These are phyloP conservation scores for Mycena kentingensis DNA, from an alignment of 768 basidiomycete species.

Conservation along the genomic window DNA sequence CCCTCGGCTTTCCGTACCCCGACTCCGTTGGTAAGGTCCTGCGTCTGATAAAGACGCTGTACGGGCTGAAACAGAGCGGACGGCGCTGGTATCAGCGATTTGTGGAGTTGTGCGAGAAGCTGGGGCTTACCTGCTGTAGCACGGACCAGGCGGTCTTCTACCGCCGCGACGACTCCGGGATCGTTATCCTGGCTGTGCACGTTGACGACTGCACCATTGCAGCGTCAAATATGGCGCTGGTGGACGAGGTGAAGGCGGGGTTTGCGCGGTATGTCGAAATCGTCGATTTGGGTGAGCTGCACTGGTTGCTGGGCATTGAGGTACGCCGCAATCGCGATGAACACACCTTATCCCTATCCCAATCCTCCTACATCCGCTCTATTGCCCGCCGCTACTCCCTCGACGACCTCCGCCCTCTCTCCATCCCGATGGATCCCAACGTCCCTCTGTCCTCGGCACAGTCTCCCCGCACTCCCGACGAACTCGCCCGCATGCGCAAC, in stretches of 20 bases:
- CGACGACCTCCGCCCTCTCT: constrained; percentile 19
- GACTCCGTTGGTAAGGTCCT: constrained; percentile 2
- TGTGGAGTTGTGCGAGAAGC: constrained; percentile 2
- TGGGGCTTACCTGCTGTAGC: constrained; percentile 4
- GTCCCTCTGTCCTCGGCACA: constrained; percentile 8
- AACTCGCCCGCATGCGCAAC: constrained; percentile 17
- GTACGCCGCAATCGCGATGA: constrained; percentile 6
- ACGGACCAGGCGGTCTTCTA: constrained; percentile 18
- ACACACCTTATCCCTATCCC: constrained; percentile 29
- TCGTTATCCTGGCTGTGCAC: constrained; percentile 8
- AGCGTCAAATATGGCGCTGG: constrained; percentile 4
- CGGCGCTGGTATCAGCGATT: constrained; percentile 13
- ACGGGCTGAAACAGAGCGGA: constrained; percentile 13
- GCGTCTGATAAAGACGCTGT: constrained; percentile 7
- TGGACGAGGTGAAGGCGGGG: constrained; percentile 15
- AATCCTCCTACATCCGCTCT: constrained; percentile 27
- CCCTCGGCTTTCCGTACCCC: constrained; percentile 23
- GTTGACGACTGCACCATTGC: constrained; percentile 26
- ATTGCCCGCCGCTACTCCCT: constrained; percentile 27
- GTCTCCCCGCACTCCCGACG: constrained; percentile 17
- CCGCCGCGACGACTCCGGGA: constrained; percentile 4
- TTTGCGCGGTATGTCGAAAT: constrained; percentile 17
- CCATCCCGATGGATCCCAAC: constrained; percentile 20
- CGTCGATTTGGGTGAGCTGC: constrained; percentile 21
- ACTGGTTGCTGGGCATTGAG: constrained; percentile 22